Conservation (phyloP, 2,329 filamentous ascomycete species). For the Coniochaeta prunicola region DNA sequence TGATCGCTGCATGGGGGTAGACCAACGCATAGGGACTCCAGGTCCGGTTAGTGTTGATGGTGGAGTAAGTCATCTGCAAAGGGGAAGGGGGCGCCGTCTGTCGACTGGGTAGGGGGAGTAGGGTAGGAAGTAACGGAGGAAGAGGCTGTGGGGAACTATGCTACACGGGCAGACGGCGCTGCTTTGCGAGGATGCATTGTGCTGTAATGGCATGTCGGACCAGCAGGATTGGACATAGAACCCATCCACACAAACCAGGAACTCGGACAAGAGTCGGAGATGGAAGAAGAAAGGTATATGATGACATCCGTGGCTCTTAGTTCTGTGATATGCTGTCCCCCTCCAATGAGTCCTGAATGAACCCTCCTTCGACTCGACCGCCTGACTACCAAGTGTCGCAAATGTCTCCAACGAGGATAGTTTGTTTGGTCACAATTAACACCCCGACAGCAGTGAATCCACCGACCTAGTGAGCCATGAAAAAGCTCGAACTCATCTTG, state of each 20-base stretch:
- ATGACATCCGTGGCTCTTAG: not conserved
- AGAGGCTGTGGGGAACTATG: not conserved
- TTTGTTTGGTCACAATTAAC: too few species aligned
- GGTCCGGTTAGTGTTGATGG: not conserved
- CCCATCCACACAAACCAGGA: not conserved
- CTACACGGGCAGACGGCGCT: not conserved
- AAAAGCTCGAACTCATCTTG: too few species aligned
- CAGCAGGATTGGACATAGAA: not conserved
- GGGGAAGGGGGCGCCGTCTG: not conserved
- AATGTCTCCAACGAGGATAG: too few species aligned
- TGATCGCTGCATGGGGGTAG: conserved; percentile 1
- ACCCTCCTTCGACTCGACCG: not conserved
- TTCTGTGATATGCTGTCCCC: not conserved
- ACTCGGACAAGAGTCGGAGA: not conserved
- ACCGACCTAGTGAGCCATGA: too few species aligned
- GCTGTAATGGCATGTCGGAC: not conserved
- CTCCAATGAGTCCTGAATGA: not conserved
- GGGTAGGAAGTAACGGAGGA: not conserved
- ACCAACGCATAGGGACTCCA: not conserved
- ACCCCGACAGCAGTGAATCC: too few species aligned
- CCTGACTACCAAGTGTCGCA: too few species aligned
- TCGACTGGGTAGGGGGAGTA: not conserved
- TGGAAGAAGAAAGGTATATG: not conserved
- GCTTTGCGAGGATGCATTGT: not conserved
- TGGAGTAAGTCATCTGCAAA: not conserved